phyloP scores from a whole-genome alignment of 148 eudicot genomes.

The Limonium bicolor region DNA sequence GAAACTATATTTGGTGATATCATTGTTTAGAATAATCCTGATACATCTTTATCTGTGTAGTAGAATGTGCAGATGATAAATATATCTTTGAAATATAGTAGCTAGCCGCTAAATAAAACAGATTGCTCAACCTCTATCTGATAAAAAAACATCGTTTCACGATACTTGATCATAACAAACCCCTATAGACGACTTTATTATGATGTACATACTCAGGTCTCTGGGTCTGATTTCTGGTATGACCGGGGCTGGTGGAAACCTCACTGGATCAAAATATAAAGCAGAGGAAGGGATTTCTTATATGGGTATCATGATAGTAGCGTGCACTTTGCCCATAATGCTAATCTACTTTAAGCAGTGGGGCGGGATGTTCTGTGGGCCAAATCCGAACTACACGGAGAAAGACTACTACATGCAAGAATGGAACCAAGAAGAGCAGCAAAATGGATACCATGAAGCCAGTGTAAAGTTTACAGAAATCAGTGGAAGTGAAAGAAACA shows the following conservation, averaged over 20 bases:
- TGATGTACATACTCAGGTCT: constrained; percentile 31
- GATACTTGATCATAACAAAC: no score
- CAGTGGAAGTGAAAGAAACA: constrained; percentile 42
- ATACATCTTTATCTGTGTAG: no score
- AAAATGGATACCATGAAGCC: constrained; percentile 22
- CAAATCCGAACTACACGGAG: constrained; percentile 31
- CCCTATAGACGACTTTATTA: no score
- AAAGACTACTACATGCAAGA: constrained; percentile 55
- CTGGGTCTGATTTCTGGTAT: constrained; percentile 69
- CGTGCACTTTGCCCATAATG: constrained; percentile 33
- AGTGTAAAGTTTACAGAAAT: constrained; percentile 59
- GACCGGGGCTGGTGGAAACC: constrained; percentile 83
- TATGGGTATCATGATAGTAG: constrained; percentile 76
- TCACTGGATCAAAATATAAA: constrained; percentile 51
- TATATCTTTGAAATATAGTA: no score
- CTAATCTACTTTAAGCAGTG: constrained; percentile 65
- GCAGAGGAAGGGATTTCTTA: constrained; percentile 46
- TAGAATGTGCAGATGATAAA: no score
- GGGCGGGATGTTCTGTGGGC: constrained; percentile 79
- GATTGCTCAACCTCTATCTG: no score
- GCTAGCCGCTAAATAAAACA: no score
- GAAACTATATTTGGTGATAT: no score
- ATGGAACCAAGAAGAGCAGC: constrained; percentile 38
- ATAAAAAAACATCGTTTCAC: no score
- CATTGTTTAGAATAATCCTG: no score